Base-by-base conservation (phyloP, 75 land plant species). In the Picea sitchensis region DNA sequence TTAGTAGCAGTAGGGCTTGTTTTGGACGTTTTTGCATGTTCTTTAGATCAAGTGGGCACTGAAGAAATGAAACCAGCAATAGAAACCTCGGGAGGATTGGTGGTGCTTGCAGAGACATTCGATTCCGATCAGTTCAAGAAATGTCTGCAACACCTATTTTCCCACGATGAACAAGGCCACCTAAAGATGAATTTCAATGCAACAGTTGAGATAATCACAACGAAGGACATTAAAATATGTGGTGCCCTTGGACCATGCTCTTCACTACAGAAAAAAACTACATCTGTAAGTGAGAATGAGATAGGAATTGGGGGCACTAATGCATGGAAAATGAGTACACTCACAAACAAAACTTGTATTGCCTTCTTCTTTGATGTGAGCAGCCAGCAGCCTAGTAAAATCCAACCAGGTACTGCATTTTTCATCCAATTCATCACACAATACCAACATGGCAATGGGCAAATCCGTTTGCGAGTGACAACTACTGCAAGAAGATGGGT, bases 161-260 rank as follows among this genome's bases (percentile, higher is more conserved):
- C 81, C 21, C 80, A 51, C 47, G 94, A 90, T 65, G 82, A 88
- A 13, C 85, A 90, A 31, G 99, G 92, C 23, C 86, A 87, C 80
- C 73, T 97, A 58, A 87, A 89, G 75, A 98, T 98, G 98, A 90
- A 75, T 59, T 95, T 93, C 81, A 95, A 92, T 83, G 94, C 88
- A 72, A 88, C 94, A 20, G 83, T 95, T n/a, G 98, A 98, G 67
- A 64, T 98, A 76, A 93, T 93, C 77, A 91, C 96, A 0, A 87
- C 94, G 11, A 85, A 84, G 23, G 99, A 98, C 69, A 83, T 98
- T 13, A 98, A 92, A 82, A 84, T 98, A 12, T 90, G 91, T 84
- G 98, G 99, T 18, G 98, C 98, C 21, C 90, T 98, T 75, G 99
- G 99, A 3, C 96, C 98, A 32, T 98, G 99, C 80, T 82, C 89